phyloP scores from a whole-genome alignment of 495 filamentous ascomycete species.

The Beverwykella pulmonaria region DNA sequence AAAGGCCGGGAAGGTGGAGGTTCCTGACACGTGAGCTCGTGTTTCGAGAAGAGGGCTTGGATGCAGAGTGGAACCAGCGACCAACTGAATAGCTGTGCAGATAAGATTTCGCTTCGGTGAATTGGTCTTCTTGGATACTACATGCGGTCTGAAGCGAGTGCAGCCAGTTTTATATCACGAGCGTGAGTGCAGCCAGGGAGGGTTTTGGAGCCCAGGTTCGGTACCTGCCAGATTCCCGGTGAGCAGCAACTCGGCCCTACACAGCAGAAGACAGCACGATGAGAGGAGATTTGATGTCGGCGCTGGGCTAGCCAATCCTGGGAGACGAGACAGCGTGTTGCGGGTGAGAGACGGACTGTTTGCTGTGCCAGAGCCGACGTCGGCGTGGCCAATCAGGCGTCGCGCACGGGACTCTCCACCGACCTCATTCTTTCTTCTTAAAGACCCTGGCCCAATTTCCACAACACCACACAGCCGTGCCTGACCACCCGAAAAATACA shows the following conservation, averaged over 20 bases:
- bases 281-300: background rate
- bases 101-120: no score
- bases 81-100: no score
- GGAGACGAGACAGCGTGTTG: background rate
- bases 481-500: background rate
- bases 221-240: no score
- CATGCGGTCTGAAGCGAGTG: no score
- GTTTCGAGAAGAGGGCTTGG: background rate
- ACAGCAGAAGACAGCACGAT: background rate
- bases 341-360: background rate
- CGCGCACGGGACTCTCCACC: slow-evolving; percentile 8
- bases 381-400: slow-evolving; percentile 19
- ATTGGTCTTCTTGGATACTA: no score
- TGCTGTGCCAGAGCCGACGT: slow-evolving; percentile 13
- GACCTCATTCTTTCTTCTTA: slow-evolving; percentile 16
- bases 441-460: slow-evolving; percentile 16
- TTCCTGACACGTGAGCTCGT: slow-evolving; percentile 17
- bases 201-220: no score
- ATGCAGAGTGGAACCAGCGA: background rate
- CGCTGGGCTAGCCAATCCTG: background rate
- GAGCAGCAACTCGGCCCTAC: no score
- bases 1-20: no score
- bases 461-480: slow-evolving; percentile 8
- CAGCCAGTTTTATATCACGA: background rate
- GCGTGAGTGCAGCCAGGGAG: background rate